Conservation (phyloP, 768 basidiomycete genomes). For the Strobilomyces echinocephalus region DNA sequence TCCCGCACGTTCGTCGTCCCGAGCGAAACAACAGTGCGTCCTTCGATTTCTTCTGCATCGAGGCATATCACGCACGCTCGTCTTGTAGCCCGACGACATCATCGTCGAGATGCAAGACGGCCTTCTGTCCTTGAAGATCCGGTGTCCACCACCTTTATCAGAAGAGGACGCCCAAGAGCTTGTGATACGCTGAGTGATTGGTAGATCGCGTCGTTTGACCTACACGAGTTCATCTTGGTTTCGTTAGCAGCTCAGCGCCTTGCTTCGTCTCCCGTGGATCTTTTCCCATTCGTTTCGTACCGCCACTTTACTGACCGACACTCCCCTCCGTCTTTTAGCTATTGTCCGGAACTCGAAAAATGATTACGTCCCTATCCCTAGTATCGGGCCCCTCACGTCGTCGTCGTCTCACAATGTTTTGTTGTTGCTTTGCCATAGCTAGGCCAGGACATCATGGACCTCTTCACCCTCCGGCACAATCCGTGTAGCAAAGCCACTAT, state of each 20-base stretch:
- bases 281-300: not conserved
- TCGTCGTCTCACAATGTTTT: not conserved
- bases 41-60: slow-evolving; percentile 16
- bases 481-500: slow-evolving; percentile 5
- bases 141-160: slow-evolving; percentile 42
- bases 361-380: not conserved
- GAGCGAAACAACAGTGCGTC: slow-evolving; percentile 49
- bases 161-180: slow-evolving; percentile 44
- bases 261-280: slow-evolving; percentile 5
- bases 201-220: slow-evolving; percentile 11
- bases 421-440: not conserved
- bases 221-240: slow-evolving; percentile 7
- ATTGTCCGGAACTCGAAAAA: not conserved
- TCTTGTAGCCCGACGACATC: slow-evolving; percentile 48
- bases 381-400: not conserved
- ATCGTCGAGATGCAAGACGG: slow-evolving; percentile 55
- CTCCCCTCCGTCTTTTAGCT: slow-evolving; percentile 1
- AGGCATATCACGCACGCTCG: slow-evolving; percentile 5
- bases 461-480: not conserved
- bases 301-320: slow-evolving; percentile 9
- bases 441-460: slow-evolving; percentile 8
- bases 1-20: slow-evolving; percentile 51
- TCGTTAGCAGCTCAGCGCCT: slow-evolving; percentile 1
- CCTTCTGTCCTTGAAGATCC: slow-evolving; percentile 52
- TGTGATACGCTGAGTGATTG: slow-evolving; percentile 41